These are phyloP conservation scores for Pterocarpus santalinus DNA, from an alignment of 306 rosid genomes.

Conservation along the genomic window DNA sequence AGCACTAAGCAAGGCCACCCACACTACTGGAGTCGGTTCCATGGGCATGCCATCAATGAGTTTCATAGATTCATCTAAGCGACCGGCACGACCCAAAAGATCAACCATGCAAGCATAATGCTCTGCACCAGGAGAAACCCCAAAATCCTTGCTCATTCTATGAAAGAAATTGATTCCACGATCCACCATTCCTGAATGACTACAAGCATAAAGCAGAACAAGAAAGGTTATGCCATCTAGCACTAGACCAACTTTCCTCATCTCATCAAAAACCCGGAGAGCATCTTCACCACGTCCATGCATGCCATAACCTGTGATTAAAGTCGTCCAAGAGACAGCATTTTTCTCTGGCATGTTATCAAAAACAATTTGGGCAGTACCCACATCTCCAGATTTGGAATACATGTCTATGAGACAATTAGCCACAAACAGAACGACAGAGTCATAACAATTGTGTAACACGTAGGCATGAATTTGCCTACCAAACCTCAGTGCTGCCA, in stretches of 20 bases:
- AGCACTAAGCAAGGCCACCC: conserved; percentile 85
- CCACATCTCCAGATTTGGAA: conserved; percentile 84
- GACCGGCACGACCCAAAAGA: conserved; percentile 88
- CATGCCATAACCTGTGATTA: conserved; percentile 84
- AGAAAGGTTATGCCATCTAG: conserved; percentile 81
- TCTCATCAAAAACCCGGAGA: conserved; percentile 66
- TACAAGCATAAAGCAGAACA: conserved; percentile 86
- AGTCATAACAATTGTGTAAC: conserved; percentile 61
- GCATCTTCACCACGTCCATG: conserved; percentile 91
- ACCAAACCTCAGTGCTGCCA: conserved; percentile 73
- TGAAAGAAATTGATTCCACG: conserved; percentile 71
- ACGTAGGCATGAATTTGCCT: conserved; percentile 76
- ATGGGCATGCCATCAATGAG: conserved; percentile 76
- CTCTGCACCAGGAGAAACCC: conserved; percentile 74
- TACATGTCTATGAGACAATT: conserved; percentile 93
- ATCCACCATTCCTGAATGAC: conserved; percentile 85
- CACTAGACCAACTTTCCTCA: conserved; percentile 60
- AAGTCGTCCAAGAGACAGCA: conserved; percentile 87
- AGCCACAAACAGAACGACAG: conserved; percentile 62
- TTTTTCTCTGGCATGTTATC: conserved; percentile 65
- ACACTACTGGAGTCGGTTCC: conserved; percentile 75
- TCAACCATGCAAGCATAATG: conserved; percentile 95
- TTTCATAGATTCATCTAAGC: conserved; percentile 64
- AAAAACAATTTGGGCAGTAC: conserved; percentile 73
- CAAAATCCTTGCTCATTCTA: conserved; percentile 65